Conservation (phyloP, 1,139 yeast species). For the Torulaspora pretoriensis region DNA sequence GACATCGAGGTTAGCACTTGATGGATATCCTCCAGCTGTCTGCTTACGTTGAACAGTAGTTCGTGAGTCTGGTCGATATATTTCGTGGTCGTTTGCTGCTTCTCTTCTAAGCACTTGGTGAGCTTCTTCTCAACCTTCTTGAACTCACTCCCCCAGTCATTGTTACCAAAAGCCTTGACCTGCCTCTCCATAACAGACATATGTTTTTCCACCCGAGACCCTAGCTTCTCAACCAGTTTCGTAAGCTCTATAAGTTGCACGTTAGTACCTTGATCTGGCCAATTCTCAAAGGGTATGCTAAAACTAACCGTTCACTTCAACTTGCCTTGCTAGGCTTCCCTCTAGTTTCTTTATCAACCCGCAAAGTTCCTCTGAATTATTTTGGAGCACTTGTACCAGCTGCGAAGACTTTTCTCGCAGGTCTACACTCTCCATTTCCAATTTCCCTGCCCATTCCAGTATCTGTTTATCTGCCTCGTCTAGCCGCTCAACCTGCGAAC, state of each 20-base stretch:
- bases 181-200: conserved; percentile 5
- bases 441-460: conserved; percentile 44
- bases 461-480: conserved; percentile 38
- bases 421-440: conserved; percentile 45
- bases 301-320: conserved; percentile 13
- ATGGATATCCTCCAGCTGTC: conserved; percentile 18
- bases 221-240: conserved; percentile 1
- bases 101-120: conserved; percentile 6
- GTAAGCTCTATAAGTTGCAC: conserved; percentile 1
- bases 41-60: conserved; percentile 15
- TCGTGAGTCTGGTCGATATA: conserved; percentile 12
- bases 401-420: conserved; percentile 36
- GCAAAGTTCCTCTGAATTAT: conserved; percentile 22
- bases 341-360: conserved; percentile 13
- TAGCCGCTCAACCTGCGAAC: conserved; percentile 15
- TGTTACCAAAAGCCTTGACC: background rate
- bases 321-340: conserved; percentile 7
- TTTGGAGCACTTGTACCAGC: conserved; percentile 27
- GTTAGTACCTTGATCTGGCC: conserved; percentile 6
- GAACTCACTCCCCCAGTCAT: background rate
- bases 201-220: conserved; percentile 6
- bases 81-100: conserved; percentile 4
- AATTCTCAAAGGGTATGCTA: conserved; percentile 4
- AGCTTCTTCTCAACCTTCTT: background rate
- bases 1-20: conserved; percentile 16